Evolutionary conservation across 345 rosid species (phyloP).

Genomic region (Crucihimalaya himalaica): DNA sequence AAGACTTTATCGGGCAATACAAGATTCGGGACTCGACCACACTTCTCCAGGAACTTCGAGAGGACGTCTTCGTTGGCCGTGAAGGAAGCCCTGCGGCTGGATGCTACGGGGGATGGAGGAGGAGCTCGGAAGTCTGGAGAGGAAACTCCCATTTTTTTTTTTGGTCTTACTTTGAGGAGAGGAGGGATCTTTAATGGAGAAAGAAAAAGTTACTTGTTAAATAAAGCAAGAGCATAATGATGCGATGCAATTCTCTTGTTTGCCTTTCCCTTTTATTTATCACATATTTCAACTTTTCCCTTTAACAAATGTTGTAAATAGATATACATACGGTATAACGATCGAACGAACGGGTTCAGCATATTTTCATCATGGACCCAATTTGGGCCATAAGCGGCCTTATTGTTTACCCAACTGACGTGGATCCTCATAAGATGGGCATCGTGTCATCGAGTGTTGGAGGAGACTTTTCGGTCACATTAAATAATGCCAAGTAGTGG

Average conservation of each 20-base stretch:
- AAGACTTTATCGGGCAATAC: slow-evolving; percentile 75
- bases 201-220: slow-evolving; percentile 25
- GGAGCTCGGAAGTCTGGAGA: slow-evolving; percentile 83
- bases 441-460: slow-evolving; percentile 4
- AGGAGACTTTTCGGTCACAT: not conserved
- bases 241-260: slow-evolving; percentile 43
- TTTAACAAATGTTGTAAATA: too few relatives aligned
- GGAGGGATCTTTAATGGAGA: not conserved
- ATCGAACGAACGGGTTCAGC: too few relatives aligned
- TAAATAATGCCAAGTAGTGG: not conserved
- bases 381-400: not conserved
- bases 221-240: slow-evolving; percentile 47
- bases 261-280: not conserved
- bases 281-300: not conserved
- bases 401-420: not conserved
- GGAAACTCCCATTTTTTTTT: slow-evolving; percentile 51
- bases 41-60: slow-evolving; percentile 71
- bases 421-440: slow-evolving; percentile 13
- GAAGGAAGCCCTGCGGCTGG: slow-evolving; percentile 71
- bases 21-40: slow-evolving; percentile 77
- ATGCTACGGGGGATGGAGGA: slow-evolving; percentile 87
- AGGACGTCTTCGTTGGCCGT: slow-evolving; percentile 76
- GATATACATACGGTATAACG: too few relatives aligned
- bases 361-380: not conserved
- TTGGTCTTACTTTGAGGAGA: not conserved